phyloP scores from a whole-genome alignment of 345 rosid genomes.

The Microcos paniculata region DNA sequence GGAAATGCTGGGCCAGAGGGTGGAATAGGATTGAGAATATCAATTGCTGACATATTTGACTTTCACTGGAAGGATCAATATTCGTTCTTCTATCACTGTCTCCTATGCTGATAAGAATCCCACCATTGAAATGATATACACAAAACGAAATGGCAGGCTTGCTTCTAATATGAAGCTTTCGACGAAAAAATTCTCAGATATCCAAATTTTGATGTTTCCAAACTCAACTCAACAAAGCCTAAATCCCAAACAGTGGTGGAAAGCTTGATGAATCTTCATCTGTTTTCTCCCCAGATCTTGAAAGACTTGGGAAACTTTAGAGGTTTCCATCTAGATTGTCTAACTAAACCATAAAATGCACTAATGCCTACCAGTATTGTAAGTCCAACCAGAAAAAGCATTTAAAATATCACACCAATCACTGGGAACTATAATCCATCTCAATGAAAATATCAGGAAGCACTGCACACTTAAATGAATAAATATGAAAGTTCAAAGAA shows the following conservation, averaged over 20 bases:
- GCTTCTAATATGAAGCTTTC: conserved; percentile 8
- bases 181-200: not conserved
- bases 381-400: not conserved
- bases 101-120: conserved; percentile 25
- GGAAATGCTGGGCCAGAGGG: conserved; percentile 13
- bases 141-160: conserved; percentile 15
- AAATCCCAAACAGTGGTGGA: not conserved
- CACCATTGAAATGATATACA: conserved; percentile 25
- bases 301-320: not conserved
- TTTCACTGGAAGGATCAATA: conserved; percentile 22
- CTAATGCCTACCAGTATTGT: not conserved
- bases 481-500: too few species aligned
- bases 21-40: conserved; percentile 24
- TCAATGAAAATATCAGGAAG: not conserved
- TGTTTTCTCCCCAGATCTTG: not conserved
- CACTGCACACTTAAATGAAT: too few species aligned
- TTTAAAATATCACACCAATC: not conserved
- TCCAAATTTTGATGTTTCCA: not conserved
- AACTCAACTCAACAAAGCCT: not conserved
- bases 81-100: conserved; percentile 30
- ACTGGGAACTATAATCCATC: not conserved
- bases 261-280: not conserved
- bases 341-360: not conserved
- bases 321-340: not conserved
- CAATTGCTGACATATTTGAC: conserved; percentile 15